Evolutionary conservation across 23 red algal species (phyloP), one percentile per base, ranked within the genome.

Genomic region (Gracilaria vermiculophylla): DNA sequence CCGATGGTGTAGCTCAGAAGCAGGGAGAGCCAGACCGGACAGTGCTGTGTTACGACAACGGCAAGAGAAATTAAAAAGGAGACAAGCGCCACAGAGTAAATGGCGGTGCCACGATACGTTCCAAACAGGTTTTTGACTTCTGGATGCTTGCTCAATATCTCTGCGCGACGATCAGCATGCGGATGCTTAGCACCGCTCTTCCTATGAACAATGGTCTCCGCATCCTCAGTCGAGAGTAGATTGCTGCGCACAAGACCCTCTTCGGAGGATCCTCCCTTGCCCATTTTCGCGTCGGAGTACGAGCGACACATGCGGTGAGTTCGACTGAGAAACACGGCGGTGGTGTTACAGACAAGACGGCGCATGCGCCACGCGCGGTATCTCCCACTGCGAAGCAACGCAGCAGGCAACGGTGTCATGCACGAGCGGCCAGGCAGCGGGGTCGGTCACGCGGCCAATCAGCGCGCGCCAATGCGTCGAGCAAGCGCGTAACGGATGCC

Each of bases 41-140:
- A 14, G 33, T 37, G 69, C 13, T 42, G 27, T 10, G 78, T 72
- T 34, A 53, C 61, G 3, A 39, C 16, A 7, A 99, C 60, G 17
- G 96, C 78, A n/a, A 98, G 78, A 28, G 25, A 20, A 50, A 92
- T 44, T 67, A 95, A 89, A 40, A 93, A 77, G 15, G 53, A 32
- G 11, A 99, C 97, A 25, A 99, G 76, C 51, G 56, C 56, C 5
- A 95, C 48, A 31, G 87, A 79, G 51, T 88, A 99, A 8, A 94
- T 25, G 16, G 87, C 93, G 11, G 93, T 91, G 36, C 53, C 31
- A 27, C 62, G 80, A 64, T 99, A 67, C 3, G 71, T 85, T 41
- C 97, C 93, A 40, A 95, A 94, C 13, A 95, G 87, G 35, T 88
- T 53, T 16, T 93, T 42, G 24, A 99, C 85, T 31, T 99, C 92